Base-by-base conservation (phyloP, 257 asterid genomes). In the Sherardia arvensis region DNA sequence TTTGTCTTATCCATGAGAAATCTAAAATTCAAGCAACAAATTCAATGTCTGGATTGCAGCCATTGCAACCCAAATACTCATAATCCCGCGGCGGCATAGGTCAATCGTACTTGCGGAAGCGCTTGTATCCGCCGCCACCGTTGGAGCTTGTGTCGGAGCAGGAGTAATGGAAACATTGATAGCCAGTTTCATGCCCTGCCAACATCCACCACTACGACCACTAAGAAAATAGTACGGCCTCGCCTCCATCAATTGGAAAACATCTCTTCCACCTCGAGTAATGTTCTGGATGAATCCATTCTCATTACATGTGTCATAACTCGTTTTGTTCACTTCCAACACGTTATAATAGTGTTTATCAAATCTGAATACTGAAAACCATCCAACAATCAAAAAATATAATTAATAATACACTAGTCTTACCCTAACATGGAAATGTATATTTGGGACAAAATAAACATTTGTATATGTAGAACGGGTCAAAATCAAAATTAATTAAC, bases 221-320 rank as follows among this genome's bases (percentile, higher is more conserved):
- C 88, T 84, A 69, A 86, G 23, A 68, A 84, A 86, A 76, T 82
- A 86, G 65, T 84, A 82, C 27, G 78, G 30, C 18, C 78, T 78
- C 0, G 75, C 66, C 45, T 81, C 76, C 0, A 70, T 78, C 38
- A 86, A 69, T 29, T 80, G 58, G 70, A 48, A 80, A 28, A 86
- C 88, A 25, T 86, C 91, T 63, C 88, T 72, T 3, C 95, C 91
- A 4, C 88, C 95, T 64, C 71, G 71, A 3, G 88, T 84, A 15
- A 84, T 54, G 69, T 83, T 82, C 48, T 66, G 53, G 80, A 34
- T 72, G 78, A 84, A 4, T 66, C 79, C 0, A 11, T 28, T 51
- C 1, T 84, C 95, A 30, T 62, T 66, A 77, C 95, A 86, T 14
- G 32, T 53, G 21, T 80, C 87, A 38, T 86, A 86, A 58, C 73